A percentile compares a stretch with the other conserved stretches of the same genome.
Conservation (phyloP, 2,329 filamentous ascomycete genomes). For the Blumeriella jaapii region DNA sequence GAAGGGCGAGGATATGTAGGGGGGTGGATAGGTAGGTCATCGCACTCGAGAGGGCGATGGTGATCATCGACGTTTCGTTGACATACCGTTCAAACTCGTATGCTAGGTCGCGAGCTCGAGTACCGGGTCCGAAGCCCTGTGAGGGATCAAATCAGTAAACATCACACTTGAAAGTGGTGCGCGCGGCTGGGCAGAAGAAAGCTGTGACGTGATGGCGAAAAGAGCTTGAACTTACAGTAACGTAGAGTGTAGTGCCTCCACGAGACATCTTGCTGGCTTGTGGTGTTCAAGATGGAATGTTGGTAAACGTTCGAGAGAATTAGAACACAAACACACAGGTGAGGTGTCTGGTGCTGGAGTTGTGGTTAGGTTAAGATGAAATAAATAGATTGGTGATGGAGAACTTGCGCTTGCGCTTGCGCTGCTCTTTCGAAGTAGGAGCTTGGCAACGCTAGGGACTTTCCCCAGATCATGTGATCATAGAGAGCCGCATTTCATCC, state of each 20-base stretch:
- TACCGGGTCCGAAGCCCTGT: constrained; percentile 89
- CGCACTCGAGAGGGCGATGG: constrained; percentile 29
- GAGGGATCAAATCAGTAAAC: constrained; percentile 6
- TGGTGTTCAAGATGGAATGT: neutral
- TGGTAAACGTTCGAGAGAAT: too few relatives aligned
- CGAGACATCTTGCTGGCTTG: constrained; percentile 61
- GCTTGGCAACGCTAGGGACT: too few relatives aligned
- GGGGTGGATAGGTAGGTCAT: constrained; percentile 23
- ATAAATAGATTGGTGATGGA: neutral
- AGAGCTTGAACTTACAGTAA: constrained; percentile 42
- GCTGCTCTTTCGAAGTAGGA: too few relatives aligned
- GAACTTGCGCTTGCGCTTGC: too few relatives aligned
- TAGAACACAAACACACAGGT: too few relatives aligned
- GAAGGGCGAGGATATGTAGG: constrained; percentile 28
- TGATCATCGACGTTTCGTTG: constrained; percentile 38
- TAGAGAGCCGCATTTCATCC: too few relatives aligned
- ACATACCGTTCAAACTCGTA: constrained; percentile 99
- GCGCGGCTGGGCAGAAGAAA: neutral
- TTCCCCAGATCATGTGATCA: too few relatives aligned
- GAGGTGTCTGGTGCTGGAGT: constrained; percentile 1
- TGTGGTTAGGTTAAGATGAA: too few relatives aligned
- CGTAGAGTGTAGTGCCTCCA: constrained; percentile 88
- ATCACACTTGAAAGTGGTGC: constrained; percentile 1
- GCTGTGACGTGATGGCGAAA: constrained; percentile 9
- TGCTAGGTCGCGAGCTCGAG: constrained; percentile 95